Percentiles rank a stretch among this genome's conserved stretches.
Conservation (phyloP, 164 flowering plant genomes). For the Nymphaea colorata region DNA sequence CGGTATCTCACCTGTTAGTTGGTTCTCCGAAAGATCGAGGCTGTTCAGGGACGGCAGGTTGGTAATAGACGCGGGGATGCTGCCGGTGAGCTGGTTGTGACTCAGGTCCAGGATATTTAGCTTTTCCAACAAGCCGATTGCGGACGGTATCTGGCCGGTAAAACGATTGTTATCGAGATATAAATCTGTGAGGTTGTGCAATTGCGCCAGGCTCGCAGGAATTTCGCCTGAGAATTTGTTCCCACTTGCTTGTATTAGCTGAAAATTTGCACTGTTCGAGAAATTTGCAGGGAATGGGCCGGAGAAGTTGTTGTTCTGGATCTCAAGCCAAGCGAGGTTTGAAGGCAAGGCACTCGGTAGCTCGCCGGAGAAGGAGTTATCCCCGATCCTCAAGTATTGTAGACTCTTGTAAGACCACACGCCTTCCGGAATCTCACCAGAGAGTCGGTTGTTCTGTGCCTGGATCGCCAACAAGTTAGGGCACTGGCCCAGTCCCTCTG, state of each 20-base stretch:
- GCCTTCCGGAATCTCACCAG: constrained; percentile 32
- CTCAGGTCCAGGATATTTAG: constrained; percentile 26
- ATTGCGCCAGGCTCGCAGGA: constrained; percentile 29
- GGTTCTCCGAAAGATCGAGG: constrained; percentile 39
- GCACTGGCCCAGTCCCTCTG: constrained; percentile 49
- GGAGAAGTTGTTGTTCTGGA: constrained; percentile 34
- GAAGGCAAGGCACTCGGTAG: constrained; percentile 24
- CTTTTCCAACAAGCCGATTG: constrained; percentile 31
- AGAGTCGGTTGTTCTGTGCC: constrained; percentile 24
- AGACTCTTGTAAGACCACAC: constrained; percentile 29
- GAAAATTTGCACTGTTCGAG: constrained; percentile 15
- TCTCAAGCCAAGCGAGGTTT: constrained; percentile 31
- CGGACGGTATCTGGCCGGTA: constrained; percentile 28
- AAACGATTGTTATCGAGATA: constrained; percentile 35
- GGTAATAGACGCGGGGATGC: constrained; percentile 29
- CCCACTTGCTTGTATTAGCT: constrained; percentile 32
- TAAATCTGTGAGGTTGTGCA: constrained; percentile 20
- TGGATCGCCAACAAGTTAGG: constrained; percentile 19
- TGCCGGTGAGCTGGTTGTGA: constrained; percentile 31
- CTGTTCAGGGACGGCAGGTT: constrained; percentile 16
- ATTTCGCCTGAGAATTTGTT: constrained; percentile 38
- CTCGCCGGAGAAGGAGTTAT: constrained; percentile 36
- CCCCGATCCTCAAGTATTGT: constrained; percentile 7
- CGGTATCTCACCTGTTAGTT: constrained; percentile 38
- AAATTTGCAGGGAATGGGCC: constrained; percentile 34